Evolutionary conservation across 768 basidiomycete genomes (phyloP).

Genomic region (Boletus pseudo-olivaceus): DNA sequence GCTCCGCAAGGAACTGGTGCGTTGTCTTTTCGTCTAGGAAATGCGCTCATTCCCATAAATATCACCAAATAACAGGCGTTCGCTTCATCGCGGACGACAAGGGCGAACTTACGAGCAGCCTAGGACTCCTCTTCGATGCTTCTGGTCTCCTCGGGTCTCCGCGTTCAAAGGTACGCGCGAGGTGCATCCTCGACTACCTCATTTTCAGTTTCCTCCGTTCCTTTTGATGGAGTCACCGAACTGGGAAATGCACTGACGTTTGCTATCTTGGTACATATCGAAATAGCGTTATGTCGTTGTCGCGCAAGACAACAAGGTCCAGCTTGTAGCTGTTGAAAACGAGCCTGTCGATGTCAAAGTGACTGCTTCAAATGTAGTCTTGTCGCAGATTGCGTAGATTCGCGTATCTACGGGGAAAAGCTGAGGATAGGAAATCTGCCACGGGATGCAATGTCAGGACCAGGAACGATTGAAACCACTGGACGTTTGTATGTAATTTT

Average conservation of each 20-base stretch:
- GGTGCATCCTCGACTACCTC: too few relatives aligned
- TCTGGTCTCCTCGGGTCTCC: constrained; percentile 59
- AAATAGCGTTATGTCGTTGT: constrained; percentile 53
- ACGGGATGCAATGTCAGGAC: neutral
- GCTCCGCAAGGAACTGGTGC: constrained; percentile 54
- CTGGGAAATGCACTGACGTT: neutral
- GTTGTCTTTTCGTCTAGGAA: constrained; percentile 10
- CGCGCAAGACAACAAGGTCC: constrained; percentile 55
- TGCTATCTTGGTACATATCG: neutral
- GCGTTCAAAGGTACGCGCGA: constrained; percentile 53
- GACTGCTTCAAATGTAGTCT: constrained; percentile 48
- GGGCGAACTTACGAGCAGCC: constrained; percentile 48
- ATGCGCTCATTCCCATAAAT: neutral
- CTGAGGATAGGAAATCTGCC: neutral
- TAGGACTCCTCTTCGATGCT: constrained; percentile 63
- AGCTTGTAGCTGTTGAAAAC: constrained; percentile 50
- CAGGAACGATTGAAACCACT: neutral
- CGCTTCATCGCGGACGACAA: constrained; percentile 70
- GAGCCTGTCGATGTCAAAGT: constrained; percentile 45
- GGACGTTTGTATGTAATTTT: neutral
- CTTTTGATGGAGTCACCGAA: neutral
- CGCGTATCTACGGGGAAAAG: neutral
- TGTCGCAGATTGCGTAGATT: constrained; percentile 32
- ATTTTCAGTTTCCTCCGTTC: neutral
- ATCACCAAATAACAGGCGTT: constrained; percentile 35